Base-by-base conservation (phyloP, 2,329 filamentous ascomycete species). In the Penicillium griseofulvum region DNA sequence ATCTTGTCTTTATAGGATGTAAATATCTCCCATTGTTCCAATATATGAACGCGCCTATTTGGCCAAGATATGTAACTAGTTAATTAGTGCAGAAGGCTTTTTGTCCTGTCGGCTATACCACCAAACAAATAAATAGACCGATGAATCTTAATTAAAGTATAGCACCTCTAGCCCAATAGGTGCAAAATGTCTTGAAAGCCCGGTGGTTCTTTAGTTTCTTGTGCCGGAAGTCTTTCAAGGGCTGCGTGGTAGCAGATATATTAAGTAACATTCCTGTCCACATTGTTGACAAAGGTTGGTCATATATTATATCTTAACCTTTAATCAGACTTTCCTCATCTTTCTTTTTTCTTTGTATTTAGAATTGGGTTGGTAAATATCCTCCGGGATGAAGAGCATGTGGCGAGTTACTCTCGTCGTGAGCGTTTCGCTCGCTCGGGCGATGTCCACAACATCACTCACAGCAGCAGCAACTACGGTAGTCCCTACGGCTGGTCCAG, bases 1-100 rank as follows among this genome's bases (percentile, higher is more conserved):
- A 22, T 48, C 41, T 45, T 58, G 55, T 57, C 58, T 44, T 51
- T 53, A 45, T 60, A 60, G 9, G 59, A 56, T 2, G 59, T 62
- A 12, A 49, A 53, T 1, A 58, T 62, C 48, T 62, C 59, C 17
- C 3, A 28, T n/a, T 24, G 8, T 24, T 26, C 9, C 14, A 10
- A 37, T 47, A 37, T 10, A 28, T 46, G n/a, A 45, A 17, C n/a
- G 37, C 16, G 22, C 31, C 31, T 33, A 16, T 9, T 14, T 26
- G 5, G 14, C 17, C 17, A 29, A 34, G 14, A 5, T 2, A 41
- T 49, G 37, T 7, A 33, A 24, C 47, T 49, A 49, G 47, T 42
- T 9, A 5, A 12, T 26, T 49, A 49, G 47, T 33, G 47, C 26
- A 28, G 17, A 49, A 8, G 28, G 37, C 7, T 42, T 28, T 6